Evolutionary conservation across 352 stramenopile species (phyloP).

Genomic region (Pythium biforme): DNA sequence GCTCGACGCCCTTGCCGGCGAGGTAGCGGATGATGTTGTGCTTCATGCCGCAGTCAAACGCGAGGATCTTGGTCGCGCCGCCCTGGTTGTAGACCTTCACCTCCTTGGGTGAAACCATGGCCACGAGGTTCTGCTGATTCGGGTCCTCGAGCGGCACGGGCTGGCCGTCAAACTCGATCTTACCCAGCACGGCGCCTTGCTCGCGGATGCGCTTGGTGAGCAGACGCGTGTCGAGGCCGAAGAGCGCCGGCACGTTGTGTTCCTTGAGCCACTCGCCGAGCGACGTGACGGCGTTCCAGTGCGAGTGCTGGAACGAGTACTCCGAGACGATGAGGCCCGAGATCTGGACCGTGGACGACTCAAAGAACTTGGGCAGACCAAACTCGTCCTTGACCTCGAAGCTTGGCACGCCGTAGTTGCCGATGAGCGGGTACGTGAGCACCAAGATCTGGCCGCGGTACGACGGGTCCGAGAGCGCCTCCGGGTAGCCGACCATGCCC

Average conservation of each 20-base stretch:
- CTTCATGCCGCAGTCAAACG: conserved; percentile 97
- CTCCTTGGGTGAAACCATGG: conserved; percentile 57
- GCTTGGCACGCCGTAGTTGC: conserved; percentile 98
- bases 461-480: conserved; percentile 97
- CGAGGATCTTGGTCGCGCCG: conserved; percentile 81
- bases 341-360: conserved; percentile 95
- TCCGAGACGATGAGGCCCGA: conserved; percentile 96
- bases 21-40: conserved; percentile 98
- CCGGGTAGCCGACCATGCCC: conserved; percentile 98
- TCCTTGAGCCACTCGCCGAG: conserved; percentile 86
- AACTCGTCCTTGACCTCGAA: conserved; percentile 88
- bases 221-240: conserved; percentile 96
- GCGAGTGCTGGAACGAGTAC: conserved; percentile 96
- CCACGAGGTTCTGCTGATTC: conserved; percentile 75
- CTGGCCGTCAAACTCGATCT: conserved; percentile 66
- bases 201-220: conserved; percentile 99
- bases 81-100: conserved; percentile 68
- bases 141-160: conserved; percentile 37
- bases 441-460: conserved; percentile 97
- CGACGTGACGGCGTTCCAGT: conserved; percentile 92
- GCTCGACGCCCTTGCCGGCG: conserved; percentile 78
- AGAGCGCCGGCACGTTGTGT: conserved; percentile 94
- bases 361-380: conserved; percentile 95
- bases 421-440: conserved; percentile 96
- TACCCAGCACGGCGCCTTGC: conserved; percentile 92